These are phyloP conservation scores for Curvularia hawaiiensis DNA, from an alignment of 2,329 filamentous ascomycete genomes.

Conservation along the genomic window DNA sequence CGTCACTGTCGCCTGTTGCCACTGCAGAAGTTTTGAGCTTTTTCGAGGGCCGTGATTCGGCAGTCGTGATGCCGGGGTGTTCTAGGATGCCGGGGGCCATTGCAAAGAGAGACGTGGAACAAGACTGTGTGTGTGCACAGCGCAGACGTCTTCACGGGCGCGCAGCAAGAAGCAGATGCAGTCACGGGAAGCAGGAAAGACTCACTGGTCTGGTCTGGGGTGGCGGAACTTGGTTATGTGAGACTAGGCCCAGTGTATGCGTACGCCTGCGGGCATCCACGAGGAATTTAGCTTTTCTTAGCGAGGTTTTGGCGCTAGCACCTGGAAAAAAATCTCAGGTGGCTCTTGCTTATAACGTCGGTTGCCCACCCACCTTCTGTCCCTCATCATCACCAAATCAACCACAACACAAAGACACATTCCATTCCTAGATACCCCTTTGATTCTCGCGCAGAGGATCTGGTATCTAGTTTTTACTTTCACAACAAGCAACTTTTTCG, in stretches of 20 bases:
- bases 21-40: slow-evolving; percentile 38
- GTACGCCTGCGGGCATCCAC: slow-evolving; percentile 3
- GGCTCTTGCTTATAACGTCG: slow-evolving; percentile 18
- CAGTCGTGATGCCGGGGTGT: slow-evolving; percentile 24
- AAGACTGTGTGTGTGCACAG: slow-evolving; percentile 14
- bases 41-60: slow-evolving; percentile 45
- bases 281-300: slow-evolving; percentile 8
- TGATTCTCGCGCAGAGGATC: slow-evolving; percentile 54
- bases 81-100: slow-evolving; percentile 46
- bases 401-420: slow-evolving; percentile 35
- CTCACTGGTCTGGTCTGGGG: slow-evolving; percentile 16
- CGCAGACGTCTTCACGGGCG: slow-evolving; percentile 8
- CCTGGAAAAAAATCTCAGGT: slow-evolving; percentile 20
- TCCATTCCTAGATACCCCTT: slow-evolving; percentile 48
- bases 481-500: slow-evolving; percentile 34
- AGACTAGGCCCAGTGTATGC: slow-evolving; percentile 4
- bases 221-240: slow-evolving; percentile 3
- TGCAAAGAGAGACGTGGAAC: slow-evolving; percentile 13
- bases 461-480: slow-evolving; percentile 52
- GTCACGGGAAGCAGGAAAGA: slow-evolving; percentile 11
- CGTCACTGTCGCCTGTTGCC: slow-evolving; percentile 26
- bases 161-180: slow-evolving; percentile 12
- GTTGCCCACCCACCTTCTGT: slow-evolving; percentile 28
- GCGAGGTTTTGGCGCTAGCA: slow-evolving; percentile 21
- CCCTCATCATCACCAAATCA: slow-evolving; percentile 34